Conservation (phyloP, 148 eudicot genomes). For the Rhododendron henanense region DNA sequence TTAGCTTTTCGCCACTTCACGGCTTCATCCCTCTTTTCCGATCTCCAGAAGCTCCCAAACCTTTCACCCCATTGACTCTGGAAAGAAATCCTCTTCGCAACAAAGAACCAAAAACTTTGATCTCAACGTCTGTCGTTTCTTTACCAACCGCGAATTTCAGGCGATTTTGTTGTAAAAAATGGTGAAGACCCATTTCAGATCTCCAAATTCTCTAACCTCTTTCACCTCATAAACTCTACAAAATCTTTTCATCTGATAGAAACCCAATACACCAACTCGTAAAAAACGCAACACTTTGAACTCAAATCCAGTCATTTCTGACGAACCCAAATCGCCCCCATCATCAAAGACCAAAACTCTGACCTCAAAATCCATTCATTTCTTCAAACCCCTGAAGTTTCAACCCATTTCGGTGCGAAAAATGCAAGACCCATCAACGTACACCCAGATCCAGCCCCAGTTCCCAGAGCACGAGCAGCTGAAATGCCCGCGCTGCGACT, state of each 20-base stretch:
- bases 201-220: background rate
- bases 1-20: background rate
- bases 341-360: background rate
- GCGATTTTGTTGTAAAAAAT: background rate
- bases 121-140: background rate
- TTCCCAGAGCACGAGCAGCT: slow-evolving; percentile 53
- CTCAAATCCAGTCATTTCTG: background rate
- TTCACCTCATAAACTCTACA: background rate
- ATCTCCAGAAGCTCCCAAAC: background rate
- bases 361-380: too few relatives aligned
- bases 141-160: background rate
- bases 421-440: slow-evolving; percentile 37
- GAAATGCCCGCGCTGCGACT: slow-evolving; percentile 61
- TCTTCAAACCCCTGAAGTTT: background rate
- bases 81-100: background rate
- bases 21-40: background rate
- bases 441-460: slow-evolving; percentile 33
- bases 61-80: background rate
- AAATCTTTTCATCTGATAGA: background rate
- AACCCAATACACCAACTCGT: background rate
- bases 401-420: background rate
- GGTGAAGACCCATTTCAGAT: background rate
- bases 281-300: background rate
- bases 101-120: background rate
- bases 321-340: background rate